Evolutionary conservation across 2,329 filamentous ascomycete genomes (phyloP).

Genomic region (Metarhizium album): DNA sequence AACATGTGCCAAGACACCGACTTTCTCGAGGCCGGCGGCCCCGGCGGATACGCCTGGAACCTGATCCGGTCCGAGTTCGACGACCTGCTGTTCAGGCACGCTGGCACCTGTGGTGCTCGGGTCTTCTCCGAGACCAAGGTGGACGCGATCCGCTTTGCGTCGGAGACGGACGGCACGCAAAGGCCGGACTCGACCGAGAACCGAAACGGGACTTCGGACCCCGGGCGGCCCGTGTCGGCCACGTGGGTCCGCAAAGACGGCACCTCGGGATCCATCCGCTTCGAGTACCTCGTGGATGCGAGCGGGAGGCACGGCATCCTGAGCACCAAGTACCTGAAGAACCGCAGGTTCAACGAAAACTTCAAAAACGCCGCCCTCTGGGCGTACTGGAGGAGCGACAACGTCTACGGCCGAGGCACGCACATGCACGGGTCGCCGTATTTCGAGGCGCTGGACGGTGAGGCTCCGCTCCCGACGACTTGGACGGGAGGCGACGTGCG

Average conservation of each 20-base stretch:
- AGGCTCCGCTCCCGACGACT: too few relatives aligned
- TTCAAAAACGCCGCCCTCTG: conserved; percentile 40
- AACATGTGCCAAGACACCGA: conserved; percentile 25
- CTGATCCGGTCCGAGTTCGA: conserved; percentile 35
- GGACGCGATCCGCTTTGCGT: conserved; percentile 19
- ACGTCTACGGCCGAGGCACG: conserved; percentile 23
- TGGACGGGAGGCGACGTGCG: too few relatives aligned
- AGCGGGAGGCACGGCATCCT: conserved; percentile 33
- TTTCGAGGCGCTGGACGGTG: conserved; percentile 31
- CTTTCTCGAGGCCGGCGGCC: conserved; percentile 29
- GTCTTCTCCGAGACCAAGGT: conserved; percentile 30
- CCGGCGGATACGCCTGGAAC: conserved; percentile 31
- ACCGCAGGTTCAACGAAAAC: conserved; percentile 32
- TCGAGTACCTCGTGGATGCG: conserved; percentile 39
- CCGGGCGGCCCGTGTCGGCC: conserved; percentile 24
- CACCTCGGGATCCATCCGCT: conserved; percentile 27
- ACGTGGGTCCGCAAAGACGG: conserved; percentile 24
- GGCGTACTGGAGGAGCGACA: conserved; percentile 33
- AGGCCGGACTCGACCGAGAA: neutral
- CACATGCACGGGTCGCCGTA: conserved; percentile 25
- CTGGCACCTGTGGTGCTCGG: conserved; percentile 26
- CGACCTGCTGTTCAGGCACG: conserved; percentile 32
- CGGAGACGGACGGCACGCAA: neutral
- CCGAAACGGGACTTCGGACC: neutral
- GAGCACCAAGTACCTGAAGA: conserved; percentile 37